Conservation (phyloP, 768 basidiomycete genomes). For the Nevesoporus exiguus region DNA sequence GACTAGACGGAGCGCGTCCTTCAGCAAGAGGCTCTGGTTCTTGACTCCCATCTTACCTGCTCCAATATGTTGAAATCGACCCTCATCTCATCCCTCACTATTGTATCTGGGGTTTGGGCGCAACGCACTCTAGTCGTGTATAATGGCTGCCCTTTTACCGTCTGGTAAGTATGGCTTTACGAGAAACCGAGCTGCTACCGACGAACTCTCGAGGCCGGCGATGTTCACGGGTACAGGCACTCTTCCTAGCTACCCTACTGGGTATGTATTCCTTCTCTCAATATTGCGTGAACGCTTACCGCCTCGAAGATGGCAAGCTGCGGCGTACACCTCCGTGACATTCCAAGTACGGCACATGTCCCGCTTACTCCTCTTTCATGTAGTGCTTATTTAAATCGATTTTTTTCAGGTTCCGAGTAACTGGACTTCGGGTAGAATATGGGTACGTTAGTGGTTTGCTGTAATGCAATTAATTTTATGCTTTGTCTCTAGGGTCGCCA, state of each 20-base stretch:
- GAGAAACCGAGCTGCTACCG: neutral
- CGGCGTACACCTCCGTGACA: conserved; percentile 22
- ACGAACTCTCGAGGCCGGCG: conserved; percentile 40
- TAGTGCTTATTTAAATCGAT: neutral
- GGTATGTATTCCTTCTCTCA: conserved; percentile 34
- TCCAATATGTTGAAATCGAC: conserved; percentile 21
- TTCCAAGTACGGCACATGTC: conserved; percentile 19
- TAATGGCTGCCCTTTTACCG: conserved; percentile 65
- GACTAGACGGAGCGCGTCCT: neutral
- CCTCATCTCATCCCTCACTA: conserved; percentile 26
- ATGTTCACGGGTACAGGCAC: conserved; percentile 59
- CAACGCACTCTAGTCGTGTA: conserved; percentile 58
- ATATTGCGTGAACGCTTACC: neutral
- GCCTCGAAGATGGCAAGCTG: conserved; percentile 34
- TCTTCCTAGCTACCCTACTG: conserved; percentile 41
- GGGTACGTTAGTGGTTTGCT: conserved; percentile 39
- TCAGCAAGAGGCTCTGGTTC: neutral
- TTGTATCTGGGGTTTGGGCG: conserved; percentile 33
- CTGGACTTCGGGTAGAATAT: conserved; percentile 64
- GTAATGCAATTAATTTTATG: neutral
- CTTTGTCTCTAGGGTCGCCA: conserved; percentile 40
- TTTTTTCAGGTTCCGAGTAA: conserved; percentile 58
- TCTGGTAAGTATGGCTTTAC: conserved; percentile 46
- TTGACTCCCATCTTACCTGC: neutral
- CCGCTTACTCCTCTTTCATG: neutral